These are phyloP conservation scores for Euphorbia schlechtendalii DNA, from an alignment of 441 rosid species.

Conservation along the genomic window DNA sequence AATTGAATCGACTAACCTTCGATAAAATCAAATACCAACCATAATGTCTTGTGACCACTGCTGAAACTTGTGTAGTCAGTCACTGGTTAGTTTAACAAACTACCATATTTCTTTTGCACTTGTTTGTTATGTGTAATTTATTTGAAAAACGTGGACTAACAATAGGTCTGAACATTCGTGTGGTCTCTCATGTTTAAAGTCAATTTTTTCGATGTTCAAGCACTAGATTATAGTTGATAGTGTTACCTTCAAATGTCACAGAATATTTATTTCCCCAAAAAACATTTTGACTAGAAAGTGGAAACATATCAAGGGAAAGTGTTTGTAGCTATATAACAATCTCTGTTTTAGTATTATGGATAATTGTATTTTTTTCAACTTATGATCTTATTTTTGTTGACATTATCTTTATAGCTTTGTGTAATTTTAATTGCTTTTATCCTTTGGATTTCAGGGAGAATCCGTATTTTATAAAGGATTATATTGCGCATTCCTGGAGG, in stretches of 20 bases:
- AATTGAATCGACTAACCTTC: background rate
- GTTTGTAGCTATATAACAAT: background rate
- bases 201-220: background rate
- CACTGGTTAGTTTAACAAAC: background rate
- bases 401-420: background rate
- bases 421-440: background rate
- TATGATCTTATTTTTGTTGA: background rate
- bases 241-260: background rate
- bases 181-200: background rate
- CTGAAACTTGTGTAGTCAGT: background rate
- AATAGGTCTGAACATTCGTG: background rate
- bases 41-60: background rate
- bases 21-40: background rate
- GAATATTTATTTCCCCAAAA: background rate
- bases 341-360: background rate
- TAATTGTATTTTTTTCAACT: background rate
- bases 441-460: slow-evolving; percentile 35
- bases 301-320: background rate
- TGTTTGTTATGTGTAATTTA: background rate
- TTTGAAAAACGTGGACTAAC: background rate
- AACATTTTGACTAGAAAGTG: background rate
- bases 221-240: background rate
- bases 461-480: slow-evolving; percentile 50
- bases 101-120: background rate
- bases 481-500: slow-evolving; percentile 37